Evolutionary conservation across 225 moss, liverwort and hornwort species (phyloP).

Genomic region (Neckera pumila): DNA sequence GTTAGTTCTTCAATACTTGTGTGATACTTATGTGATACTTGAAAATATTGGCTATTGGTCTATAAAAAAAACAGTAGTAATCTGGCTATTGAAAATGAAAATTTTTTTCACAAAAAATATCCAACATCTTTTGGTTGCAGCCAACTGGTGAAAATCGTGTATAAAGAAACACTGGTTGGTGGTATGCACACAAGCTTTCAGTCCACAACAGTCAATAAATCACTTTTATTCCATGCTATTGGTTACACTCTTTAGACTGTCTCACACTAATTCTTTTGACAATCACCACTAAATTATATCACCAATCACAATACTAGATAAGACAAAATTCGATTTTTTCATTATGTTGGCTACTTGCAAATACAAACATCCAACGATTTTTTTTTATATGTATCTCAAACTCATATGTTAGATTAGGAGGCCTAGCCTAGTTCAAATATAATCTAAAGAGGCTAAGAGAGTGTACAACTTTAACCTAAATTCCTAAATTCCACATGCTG

Average conservation of each 20-base stretch:
- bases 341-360: not conserved
- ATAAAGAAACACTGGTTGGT: too few relatives aligned
- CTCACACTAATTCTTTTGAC: not conserved
- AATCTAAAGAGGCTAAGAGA: not conserved
- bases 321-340: not conserved
- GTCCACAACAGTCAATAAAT: too few relatives aligned
- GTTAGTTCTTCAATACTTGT: not conserved
- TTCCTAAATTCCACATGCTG: not conserved
- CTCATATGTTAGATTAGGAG: not conserved
- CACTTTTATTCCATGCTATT: not conserved
- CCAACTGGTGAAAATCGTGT: fast-evolving
- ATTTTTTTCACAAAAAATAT: too few relatives aligned
- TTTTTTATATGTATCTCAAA: not conserved
- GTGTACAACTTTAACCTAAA: not conserved
- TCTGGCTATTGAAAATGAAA: not conserved
- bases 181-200: too few relatives aligned
- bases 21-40: not conserved
- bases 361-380: not conserved
- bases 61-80: fast-evolving
- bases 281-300: not conserved
- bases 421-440: not conserved
- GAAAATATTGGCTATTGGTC: too few relatives aligned
- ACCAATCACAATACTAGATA: too few relatives aligned
- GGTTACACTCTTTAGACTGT: not conserved
- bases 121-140: too few relatives aligned